Percentiles rank a stretch among this genome's conserved stretches.
phyloP scores from a whole-genome alignment of 2,329 filamentous ascomycete species.

The Diplodia sapinea region DNA sequence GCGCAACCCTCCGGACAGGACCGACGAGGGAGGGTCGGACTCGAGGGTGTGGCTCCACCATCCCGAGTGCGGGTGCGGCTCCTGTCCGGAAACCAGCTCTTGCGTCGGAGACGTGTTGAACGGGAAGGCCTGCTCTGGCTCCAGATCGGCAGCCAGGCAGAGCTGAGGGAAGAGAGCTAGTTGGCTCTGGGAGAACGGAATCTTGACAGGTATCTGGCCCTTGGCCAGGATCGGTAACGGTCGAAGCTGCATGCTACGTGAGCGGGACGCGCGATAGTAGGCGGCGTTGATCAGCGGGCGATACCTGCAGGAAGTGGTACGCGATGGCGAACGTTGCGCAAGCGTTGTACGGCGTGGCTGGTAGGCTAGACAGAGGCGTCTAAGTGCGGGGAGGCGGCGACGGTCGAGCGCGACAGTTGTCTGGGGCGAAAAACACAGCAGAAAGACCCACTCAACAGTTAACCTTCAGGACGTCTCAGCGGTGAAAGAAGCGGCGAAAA shows the following conservation, averaged over 20 bases:
- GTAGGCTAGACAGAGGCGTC: neutral
- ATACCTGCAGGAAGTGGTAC: neutral
- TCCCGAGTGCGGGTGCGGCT: slow-evolving; percentile 31
- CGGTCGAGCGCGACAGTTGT: neutral
- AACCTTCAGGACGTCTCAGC: neutral
- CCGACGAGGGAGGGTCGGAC: slow-evolving; percentile 31
- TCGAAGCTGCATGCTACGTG: slow-evolving; percentile 10
- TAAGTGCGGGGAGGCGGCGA: neutral
- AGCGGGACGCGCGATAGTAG: neutral
- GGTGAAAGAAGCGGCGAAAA: slow-evolving; percentile 26
- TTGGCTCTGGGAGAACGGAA: slow-evolving; percentile 2
- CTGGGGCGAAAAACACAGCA: neutral
- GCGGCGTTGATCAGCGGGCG: slow-evolving; percentile 3
- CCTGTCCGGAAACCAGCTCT: slow-evolving; percentile 28
- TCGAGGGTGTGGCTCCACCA: slow-evolving; percentile 32
- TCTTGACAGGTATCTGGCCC: slow-evolving; percentile 14
- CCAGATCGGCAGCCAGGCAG: slow-evolving; percentile 30
- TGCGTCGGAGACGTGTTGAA: slow-evolving; percentile 27
- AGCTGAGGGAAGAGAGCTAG: neutral
- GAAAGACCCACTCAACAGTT: slow-evolving; percentile 2
- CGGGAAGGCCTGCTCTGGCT: slow-evolving; percentile 23
- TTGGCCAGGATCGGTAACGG: neutral
- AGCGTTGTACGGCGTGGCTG: slow-evolving; percentile 6
- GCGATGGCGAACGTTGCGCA: slow-evolving; percentile 19
- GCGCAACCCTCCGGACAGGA: slow-evolving; percentile 35